Evolutionary conservation across 2,329 filamentous ascomycete genomes (phyloP).

Genomic region (Neonectria punicea): DNA sequence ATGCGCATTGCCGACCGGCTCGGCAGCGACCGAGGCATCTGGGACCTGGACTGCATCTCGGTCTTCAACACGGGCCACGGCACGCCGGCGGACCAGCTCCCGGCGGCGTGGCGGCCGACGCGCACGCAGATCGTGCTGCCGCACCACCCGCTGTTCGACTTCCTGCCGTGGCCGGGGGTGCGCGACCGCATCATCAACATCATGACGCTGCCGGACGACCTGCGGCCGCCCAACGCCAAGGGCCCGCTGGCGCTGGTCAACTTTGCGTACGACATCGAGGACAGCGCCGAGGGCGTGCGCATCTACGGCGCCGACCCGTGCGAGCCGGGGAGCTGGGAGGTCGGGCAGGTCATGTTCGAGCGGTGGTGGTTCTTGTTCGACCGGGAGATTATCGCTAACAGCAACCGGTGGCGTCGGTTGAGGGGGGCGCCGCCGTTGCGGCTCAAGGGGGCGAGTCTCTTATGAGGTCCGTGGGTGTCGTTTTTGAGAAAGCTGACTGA

Average conservation of each 20-base stretch:
- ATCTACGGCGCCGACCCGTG: slow-evolving; percentile 63
- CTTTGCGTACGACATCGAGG: slow-evolving; percentile 67
- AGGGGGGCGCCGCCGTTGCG: slow-evolving; percentile 55
- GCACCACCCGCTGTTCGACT: slow-evolving; percentile 67
- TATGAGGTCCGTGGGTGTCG: slow-evolving; percentile 12
- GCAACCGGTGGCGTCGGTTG: slow-evolving; percentile 61
- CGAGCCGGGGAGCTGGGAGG: slow-evolving; percentile 62
- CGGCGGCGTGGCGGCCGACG: slow-evolving; percentile 61
- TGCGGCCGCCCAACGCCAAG: slow-evolving; percentile 59
- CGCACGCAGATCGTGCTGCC: slow-evolving; percentile 58
- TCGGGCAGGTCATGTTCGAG: slow-evolving; percentile 67
- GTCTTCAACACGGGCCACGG: slow-evolving; percentile 54
- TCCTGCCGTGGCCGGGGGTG: slow-evolving; percentile 67
- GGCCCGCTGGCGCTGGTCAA: slow-evolving; percentile 60
- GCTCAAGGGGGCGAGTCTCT: slow-evolving; percentile 25
- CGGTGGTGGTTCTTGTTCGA: slow-evolving; percentile 72
- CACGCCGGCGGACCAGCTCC: slow-evolving; percentile 52
- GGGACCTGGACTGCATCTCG: slow-evolving; percentile 58
- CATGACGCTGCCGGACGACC: slow-evolving; percentile 58
- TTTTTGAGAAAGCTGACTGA: neutral
- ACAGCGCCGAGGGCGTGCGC: slow-evolving; percentile 60
- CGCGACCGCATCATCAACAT: slow-evolving; percentile 64
- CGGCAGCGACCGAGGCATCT: slow-evolving; percentile 54
- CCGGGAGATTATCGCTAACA: slow-evolving; percentile 60
- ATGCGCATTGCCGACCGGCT: slow-evolving; percentile 60